A percentile compares a stretch with the other conserved stretches of the same genome.
Evolutionary conservation across 2,329 filamentous ascomycete genomes (phyloP).

Genomic region (Colletotrichum siamense): DNA sequence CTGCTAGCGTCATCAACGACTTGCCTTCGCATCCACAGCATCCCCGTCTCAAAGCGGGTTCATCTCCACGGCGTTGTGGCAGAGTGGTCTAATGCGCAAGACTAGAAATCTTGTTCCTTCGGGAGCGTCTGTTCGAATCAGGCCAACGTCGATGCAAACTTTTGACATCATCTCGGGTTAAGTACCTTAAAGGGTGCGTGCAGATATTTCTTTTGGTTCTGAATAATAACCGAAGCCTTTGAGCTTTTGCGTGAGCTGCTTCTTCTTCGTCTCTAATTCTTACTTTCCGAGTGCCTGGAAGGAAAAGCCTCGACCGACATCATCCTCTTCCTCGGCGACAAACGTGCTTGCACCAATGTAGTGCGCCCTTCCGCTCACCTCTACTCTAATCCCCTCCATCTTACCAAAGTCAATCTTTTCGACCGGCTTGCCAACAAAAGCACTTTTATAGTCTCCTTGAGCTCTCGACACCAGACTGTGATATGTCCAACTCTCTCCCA

Average conservation of each 20-base stretch:
- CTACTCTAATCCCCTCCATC: not conserved
- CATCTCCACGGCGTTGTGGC: conserved; percentile 10
- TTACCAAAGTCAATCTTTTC: not conserved
- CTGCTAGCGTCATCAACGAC: not conserved
- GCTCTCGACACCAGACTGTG: conserved; percentile 11
- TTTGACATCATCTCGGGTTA: not conserved
- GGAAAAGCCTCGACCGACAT: conserved; percentile 5
- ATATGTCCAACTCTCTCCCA: conserved; percentile 1
- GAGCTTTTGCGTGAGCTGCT: not conserved
- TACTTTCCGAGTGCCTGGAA: not conserved
- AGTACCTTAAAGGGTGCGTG: not conserved
- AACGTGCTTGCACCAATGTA: conserved; percentile 13
- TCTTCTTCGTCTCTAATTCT: not conserved
- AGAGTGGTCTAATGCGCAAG: conserved; percentile 23
- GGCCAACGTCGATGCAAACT: conserved; percentile 6
- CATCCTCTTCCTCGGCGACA: not conserved
- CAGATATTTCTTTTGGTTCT: not conserved
- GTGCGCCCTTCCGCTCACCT: conserved; percentile 2
- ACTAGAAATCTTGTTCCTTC: conserved; percentile 23
- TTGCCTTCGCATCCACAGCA: not conserved
- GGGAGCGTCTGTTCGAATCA: conserved; percentile 22
- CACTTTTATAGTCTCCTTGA: not conserved
- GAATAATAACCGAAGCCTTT: not conserved
- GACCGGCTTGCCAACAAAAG: not conserved
- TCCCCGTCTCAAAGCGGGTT: not conserved